A percentile compares a stretch with the other conserved stretches of the same genome.
Conservation (phyloP, 176 grass and related monocot species). For the Cenchrus fungigraminus region DNA sequence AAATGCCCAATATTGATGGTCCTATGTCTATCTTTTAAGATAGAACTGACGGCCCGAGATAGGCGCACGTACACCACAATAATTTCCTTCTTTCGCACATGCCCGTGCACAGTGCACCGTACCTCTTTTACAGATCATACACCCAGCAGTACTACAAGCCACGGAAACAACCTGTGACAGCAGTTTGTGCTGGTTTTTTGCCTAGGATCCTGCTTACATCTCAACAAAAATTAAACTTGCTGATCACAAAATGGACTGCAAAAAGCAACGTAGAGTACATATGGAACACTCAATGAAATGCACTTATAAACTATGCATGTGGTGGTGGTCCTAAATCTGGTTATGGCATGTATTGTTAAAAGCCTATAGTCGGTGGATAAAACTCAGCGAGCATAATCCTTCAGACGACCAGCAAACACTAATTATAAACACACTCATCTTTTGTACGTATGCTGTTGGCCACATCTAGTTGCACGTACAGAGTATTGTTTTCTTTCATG, state of each 20-base stretch:
- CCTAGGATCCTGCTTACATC: constrained; percentile 21
- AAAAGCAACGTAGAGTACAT: neutral
- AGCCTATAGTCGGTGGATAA: constrained; percentile 27
- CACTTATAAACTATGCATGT: neutral
- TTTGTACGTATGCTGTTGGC: constrained; percentile 29
- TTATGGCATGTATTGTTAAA: neutral
- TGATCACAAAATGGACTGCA: constrained; percentile 11
- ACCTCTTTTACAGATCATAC: constrained; percentile 18
- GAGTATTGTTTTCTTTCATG: constrained; percentile 18
- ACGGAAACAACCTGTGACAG: constrained; percentile 27
- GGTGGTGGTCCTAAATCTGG: constrained; percentile 34
- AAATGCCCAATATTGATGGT: neutral
- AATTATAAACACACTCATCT: neutral
- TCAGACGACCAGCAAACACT: neutral
- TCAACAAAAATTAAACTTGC: neutral
- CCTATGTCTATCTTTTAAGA: neutral
- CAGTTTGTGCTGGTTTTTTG: neutral
- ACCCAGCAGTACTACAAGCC: neutral
- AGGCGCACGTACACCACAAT: constrained; percentile 8
- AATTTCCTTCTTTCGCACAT: constrained; percentile 20
- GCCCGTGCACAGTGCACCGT: neutral
- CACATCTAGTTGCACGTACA: constrained; percentile 41
- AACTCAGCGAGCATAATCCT: constrained; percentile 4
- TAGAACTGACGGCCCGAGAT: neutral
- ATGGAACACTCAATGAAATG: neutral